These are phyloP conservation scores for Umbelopsis vinacea DNA, from an alignment of 192 early-diverging fungal species.

Conservation along the genomic window DNA sequence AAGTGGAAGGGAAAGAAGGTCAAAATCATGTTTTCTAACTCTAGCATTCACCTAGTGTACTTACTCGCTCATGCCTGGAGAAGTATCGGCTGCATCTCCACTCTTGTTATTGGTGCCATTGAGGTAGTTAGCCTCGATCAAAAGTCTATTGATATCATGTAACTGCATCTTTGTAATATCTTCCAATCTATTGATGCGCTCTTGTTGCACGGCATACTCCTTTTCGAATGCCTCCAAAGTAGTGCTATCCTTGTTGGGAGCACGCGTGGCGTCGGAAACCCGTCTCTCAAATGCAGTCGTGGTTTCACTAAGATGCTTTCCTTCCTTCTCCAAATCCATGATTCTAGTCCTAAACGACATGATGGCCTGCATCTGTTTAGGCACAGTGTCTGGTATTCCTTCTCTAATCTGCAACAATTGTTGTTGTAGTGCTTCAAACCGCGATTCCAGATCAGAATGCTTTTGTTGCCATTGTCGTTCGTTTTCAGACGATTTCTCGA, in stretches of 20 bases:
- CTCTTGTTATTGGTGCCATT: conserved; percentile 51
- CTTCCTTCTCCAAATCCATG: conserved; percentile 44
- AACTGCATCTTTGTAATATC: conserved; percentile 46
- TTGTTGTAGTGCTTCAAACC: conserved; percentile 36
- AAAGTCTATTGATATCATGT: conserved; percentile 57
- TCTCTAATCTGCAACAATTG: conserved; percentile 41
- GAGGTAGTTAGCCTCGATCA: conserved; percentile 62
- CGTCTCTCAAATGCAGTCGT: conserved; percentile 26
- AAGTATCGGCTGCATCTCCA: conserved; percentile 51
- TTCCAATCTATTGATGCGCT: conserved; percentile 40
- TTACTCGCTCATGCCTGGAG: conserved; percentile 51
- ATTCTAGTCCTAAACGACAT: conserved; percentile 34
- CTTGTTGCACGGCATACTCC: conserved; percentile 50
- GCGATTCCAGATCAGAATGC: conserved; percentile 38
- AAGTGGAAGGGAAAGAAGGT: conserved; percentile 27
- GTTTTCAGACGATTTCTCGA: background rate
- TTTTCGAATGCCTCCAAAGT: conserved; percentile 42
- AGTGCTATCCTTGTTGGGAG: conserved; percentile 25
- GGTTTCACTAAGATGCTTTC: conserved; percentile 36
- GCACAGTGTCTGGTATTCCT: conserved; percentile 39
- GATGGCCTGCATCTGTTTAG: conserved; percentile 32
- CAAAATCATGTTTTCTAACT: no score
- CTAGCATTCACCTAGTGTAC: conserved; percentile 13
- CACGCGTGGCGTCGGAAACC: conserved; percentile 17
- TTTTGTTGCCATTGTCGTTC: conserved; percentile 22